These are phyloP conservation scores for Clavispora asparagi DNA, from an alignment of 805 yeast species.

Conservation along the genomic window DNA sequence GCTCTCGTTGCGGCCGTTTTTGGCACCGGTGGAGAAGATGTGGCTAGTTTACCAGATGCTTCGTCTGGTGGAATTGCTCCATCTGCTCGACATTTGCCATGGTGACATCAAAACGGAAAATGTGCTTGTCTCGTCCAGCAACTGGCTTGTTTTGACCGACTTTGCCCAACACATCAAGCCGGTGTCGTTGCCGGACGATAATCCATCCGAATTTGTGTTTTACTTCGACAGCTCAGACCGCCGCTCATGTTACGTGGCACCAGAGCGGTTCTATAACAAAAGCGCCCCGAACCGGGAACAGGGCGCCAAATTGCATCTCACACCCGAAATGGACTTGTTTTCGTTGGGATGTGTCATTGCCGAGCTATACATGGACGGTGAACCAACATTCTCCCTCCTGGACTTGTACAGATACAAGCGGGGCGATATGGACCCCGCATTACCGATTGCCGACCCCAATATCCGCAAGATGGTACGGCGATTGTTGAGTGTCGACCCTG, in stretches of 20 bases:
- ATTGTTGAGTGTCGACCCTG: constrained; percentile 65
- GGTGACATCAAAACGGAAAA: constrained; percentile 94
- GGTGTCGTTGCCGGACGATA: constrained; percentile 78
- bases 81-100: constrained; percentile 57
- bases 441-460: constrained; percentile 47
- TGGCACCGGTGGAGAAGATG: constrained; percentile 71
- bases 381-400: constrained; percentile 79
- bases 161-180: constrained; percentile 81
- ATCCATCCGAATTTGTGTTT: constrained; percentile 87
- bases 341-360: constrained; percentile 85
- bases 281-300: constrained; percentile 11
- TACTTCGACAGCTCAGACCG: constrained; percentile 89
- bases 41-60: constrained; percentile 83
- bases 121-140: constrained; percentile 79
- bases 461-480: constrained; percentile 52
- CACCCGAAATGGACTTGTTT: constrained; percentile 74
- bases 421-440: constrained; percentile 60
- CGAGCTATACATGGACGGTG: constrained; percentile 81
- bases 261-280: constrained; percentile 68
- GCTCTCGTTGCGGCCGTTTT: constrained; percentile 79
- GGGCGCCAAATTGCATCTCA: constrained; percentile 22
- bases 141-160: constrained; percentile 79
- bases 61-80: constrained; percentile 58
- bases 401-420: constrained; percentile 79
- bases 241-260: constrained; percentile 87